These are phyloP conservation scores for Plasmodium cynomolgi DNA, from an alignment of 169 alveolate species.

Conservation along the genomic window DNA sequence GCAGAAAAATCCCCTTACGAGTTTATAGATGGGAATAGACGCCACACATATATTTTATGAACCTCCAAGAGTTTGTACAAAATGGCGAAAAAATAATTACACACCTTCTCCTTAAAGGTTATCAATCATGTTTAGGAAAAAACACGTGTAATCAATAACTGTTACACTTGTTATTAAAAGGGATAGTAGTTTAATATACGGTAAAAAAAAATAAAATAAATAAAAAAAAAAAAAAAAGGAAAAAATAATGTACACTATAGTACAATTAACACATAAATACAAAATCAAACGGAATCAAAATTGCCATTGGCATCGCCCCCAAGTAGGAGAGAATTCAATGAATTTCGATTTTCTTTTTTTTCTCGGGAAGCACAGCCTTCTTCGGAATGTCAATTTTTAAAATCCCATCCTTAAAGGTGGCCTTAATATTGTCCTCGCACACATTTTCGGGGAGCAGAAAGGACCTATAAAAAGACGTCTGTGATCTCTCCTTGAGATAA, in stretches of 20 bases:
- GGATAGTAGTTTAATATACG: neutral
- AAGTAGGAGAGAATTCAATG: neutral
- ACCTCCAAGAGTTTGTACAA: neutral
- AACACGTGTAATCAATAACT: neutral
- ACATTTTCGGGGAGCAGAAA: slow-evolving; percentile 52
- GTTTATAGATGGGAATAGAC: neutral
- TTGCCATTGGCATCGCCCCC: neutral
- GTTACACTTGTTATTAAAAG: neutral
- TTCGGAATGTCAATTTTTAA: slow-evolving; percentile 57
- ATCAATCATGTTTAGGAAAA: neutral
- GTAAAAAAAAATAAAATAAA: neutral
- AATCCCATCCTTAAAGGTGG: slow-evolving; percentile 66
- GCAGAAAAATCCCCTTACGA: neutral
- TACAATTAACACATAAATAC: neutral
- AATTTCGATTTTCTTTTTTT: slow-evolving; percentile 56
- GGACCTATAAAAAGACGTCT: slow-evolving; percentile 21
- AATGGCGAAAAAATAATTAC: neutral
- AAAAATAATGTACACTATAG: neutral
- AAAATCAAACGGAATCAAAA: neutral
- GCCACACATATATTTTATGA: neutral
- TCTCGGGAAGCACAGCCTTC: slow-evolving; percentile 12
- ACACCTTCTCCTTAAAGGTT: neutral
- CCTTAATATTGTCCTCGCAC: slow-evolving; percentile 34
- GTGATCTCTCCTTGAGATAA: slow-evolving; percentile 28
- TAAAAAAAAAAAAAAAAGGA: neutral